Base-by-base conservation (phyloP, 164 flowering plant species). In the Warburgia ugandensis region DNA sequence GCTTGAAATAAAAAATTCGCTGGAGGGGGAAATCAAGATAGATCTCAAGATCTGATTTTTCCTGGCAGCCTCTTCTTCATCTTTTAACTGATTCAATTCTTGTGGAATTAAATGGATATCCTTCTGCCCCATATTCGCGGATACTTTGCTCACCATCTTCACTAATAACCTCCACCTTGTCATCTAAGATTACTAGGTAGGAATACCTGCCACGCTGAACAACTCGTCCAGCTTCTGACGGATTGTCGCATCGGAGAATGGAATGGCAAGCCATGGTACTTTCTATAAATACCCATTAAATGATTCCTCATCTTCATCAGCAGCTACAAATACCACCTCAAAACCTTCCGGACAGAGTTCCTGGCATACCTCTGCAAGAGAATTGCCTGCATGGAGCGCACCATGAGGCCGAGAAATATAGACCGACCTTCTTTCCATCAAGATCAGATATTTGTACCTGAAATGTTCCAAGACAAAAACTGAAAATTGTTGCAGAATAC, bases 211-310 rank as follows among this genome's bases (percentile, higher is more conserved):
- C 41, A 84, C 82, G 16, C 61, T 25, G 43, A 80, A 87, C 48
- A 68, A 16, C 22, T 59, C 38, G 20, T 69, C 38, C 28, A 87
- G 45, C 8, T 29, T 28, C 1, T 68, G 55, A 1, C 76, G 78
- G 0, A 58, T 68, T 9, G 63, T 73, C 1, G 73, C 73, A 62
- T 87, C 90, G 19, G 82, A 72, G 59, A 74, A 84, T 1, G 96
- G 96, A 40, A 87, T 49, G 0, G 86, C 85, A 32, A 82, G 78
- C 94, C 96, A 84, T 45, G 90, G 94, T 90, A 84, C 84, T 61
- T 73, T 60, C 21, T 77, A 73, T 66, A 81, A 84, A 61, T 80
- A 84, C 1, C 20, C 57, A 1, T 74, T 52, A 44, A 78, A 84
- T 0, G 82, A 50, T n/a, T 77, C 77, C 38, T 74, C 77, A 47